phyloP scores from a whole-genome alignment of 176 grass and related monocot species.

The Chloris gayana region DNA sequence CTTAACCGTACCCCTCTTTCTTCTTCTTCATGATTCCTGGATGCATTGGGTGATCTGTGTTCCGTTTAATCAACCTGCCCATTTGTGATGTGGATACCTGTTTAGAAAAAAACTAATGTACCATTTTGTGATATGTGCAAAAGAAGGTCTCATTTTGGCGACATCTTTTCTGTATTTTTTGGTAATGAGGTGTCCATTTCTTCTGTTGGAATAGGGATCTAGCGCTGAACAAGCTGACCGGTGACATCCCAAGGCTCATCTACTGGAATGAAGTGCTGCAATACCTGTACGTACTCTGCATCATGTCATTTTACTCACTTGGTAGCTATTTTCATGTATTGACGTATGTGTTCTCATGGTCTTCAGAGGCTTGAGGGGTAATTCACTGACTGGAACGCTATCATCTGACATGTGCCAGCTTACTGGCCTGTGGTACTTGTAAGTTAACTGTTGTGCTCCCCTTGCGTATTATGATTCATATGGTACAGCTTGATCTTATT shows the following conservation, averaged over 20 bases:
- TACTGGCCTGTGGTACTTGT: slow-evolving; percentile 99
- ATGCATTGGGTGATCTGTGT: slow-evolving; percentile 16
- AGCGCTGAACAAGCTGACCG: slow-evolving; percentile 88
- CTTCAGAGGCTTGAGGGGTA: slow-evolving; percentile 84
- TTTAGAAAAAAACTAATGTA: neutral
- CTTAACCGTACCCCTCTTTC: slow-evolving; percentile 28
- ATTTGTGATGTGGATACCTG: no score
- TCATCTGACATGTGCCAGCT: slow-evolving; percentile 98
- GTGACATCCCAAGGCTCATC: slow-evolving; percentile 89
- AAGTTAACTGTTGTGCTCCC: slow-evolving; percentile 39
- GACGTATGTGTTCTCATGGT: slow-evolving; percentile 27
- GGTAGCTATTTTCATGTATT: neutral
- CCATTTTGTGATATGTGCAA: slow-evolving; percentile 21
- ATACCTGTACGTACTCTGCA: slow-evolving; percentile 67
- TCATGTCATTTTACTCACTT: neutral
- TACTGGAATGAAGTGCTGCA: slow-evolving; percentile 99
- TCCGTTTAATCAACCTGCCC: slow-evolving; percentile 24
- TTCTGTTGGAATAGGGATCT: slow-evolving; percentile 65
- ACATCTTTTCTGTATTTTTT: neutral
- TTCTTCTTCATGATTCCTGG: slow-evolving; percentile 41
- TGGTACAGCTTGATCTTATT: slow-evolving; percentile 5
- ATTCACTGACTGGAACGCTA: slow-evolving; percentile 78
- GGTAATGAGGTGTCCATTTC: neutral
- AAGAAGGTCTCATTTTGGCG: neutral
- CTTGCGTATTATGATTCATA: neutral